Conservation (phyloP, 495 filamentous ascomycete genomes). For the Lasiosphaeriaceae sp. region DNA sequence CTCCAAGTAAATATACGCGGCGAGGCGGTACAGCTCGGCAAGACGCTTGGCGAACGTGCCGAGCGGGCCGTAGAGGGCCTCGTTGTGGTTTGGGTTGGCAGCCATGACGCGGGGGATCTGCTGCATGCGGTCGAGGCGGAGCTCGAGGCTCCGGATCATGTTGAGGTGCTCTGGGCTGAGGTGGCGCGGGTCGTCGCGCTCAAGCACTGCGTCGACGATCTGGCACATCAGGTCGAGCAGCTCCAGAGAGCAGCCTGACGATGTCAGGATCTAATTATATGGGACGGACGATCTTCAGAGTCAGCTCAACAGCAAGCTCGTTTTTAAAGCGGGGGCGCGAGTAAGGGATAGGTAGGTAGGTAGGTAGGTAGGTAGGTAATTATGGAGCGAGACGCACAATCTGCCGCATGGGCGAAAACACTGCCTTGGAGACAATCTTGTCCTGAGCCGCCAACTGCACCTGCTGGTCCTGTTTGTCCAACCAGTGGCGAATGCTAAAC, state of each 20-base stretch:
- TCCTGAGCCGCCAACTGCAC: neutral
- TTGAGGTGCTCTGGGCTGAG: slow-evolving; percentile 5
- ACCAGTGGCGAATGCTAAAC: slow-evolving; percentile 21
- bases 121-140: neutral
- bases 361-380: neutral
- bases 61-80: neutral
- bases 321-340: too few species aligned
- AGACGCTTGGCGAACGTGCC: neutral
- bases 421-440: slow-evolving; percentile 13
- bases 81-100: neutral
- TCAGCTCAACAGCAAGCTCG: neutral
- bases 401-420: slow-evolving; percentile 15
- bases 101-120: slow-evolving; percentile 1
- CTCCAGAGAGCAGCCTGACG: slow-evolving; percentile 20
- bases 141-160: neutral
- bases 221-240: slow-evolving; percentile 12
- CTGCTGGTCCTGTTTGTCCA: neutral
- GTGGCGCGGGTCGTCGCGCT: slow-evolving; percentile 8
- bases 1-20: slow-evolving; percentile 15
- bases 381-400: slow-evolving; percentile 1
- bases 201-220: slow-evolving; percentile 5
- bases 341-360: too few species aligned
- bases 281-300: neutral
- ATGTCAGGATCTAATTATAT: slow-evolving; percentile 12
- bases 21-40: slow-evolving; percentile 17